Conservation (phyloP, 2,329 filamentous ascomycete genomes). For the Periglandula ipomoeae region DNA sequence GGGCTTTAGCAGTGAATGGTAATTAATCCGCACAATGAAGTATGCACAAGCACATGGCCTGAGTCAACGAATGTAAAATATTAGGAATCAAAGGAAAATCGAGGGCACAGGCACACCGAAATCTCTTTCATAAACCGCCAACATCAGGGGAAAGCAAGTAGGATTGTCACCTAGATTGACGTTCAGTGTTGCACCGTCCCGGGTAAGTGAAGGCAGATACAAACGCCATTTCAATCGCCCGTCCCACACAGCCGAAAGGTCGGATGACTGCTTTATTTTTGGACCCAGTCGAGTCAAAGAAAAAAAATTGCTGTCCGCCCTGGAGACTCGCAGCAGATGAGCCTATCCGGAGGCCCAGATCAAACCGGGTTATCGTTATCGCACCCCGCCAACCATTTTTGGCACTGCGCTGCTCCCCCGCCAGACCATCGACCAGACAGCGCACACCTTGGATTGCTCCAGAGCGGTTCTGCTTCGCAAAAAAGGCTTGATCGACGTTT, state of each 20-base stretch:
- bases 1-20: slow-evolving; percentile 3
- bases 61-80: too few species aligned
- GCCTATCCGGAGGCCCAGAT: slow-evolving; percentile 1
- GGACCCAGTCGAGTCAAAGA: background rate
- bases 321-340: background rate
- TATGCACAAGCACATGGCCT: too few species aligned
- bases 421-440: slow-evolving; percentile 8
- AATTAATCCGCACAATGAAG: too few species aligned
- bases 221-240: too few species aligned
- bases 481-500: background rate
- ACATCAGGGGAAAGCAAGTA: too few species aligned
- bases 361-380: slow-evolving; percentile 30
- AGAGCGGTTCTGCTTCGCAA: slow-evolving; percentile 4
- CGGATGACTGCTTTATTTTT: background rate
- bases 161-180: too few species aligned
- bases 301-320: background rate
- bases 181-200: too few species aligned
- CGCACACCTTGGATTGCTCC: slow-evolving; percentile 11
- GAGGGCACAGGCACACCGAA: too few species aligned
- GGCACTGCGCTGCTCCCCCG: slow-evolving; percentile 7
- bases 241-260: background rate
- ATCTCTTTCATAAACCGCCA: too few species aligned
- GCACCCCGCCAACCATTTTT: slow-evolving; percentile 22
- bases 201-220: too few species aligned
- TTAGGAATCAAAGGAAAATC: too few species aligned